phyloP scores from a whole-genome alignment of 2,329 filamentous ascomycete genomes.

The Diaporthe sp. region DNA sequence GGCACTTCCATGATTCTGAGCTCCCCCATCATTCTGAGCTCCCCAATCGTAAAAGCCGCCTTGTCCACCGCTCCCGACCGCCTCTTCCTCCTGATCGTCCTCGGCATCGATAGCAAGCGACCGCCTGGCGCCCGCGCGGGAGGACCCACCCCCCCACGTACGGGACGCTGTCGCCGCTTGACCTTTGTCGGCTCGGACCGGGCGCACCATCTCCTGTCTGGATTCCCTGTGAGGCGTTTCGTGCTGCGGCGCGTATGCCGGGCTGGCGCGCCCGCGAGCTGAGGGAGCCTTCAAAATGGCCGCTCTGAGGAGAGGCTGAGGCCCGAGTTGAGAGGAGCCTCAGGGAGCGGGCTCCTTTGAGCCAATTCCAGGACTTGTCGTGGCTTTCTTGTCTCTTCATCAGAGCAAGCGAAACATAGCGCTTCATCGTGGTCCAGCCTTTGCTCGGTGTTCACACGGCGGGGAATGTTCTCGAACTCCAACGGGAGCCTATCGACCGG shows the following conservation, averaged over 20 bases:
- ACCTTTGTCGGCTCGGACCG: background rate
- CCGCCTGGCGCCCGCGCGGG: background rate
- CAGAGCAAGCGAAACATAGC: background rate
- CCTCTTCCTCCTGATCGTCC: background rate
- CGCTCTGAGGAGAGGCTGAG: background rate
- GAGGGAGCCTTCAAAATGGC: background rate
- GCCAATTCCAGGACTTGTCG: too few relatives aligned
- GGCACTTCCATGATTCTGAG: too few relatives aligned
- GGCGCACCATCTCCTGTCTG: background rate
- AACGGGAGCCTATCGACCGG: conserved; percentile 63
- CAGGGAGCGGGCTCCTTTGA: too few relatives aligned
- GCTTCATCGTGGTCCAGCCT: background rate
- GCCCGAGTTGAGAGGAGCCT: too few relatives aligned
- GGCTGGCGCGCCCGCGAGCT: background rate
- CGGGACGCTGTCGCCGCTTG: background rate
- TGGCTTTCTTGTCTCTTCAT: background rate
- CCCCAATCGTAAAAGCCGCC: background rate
- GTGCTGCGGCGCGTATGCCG: background rate
- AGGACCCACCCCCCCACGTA: background rate
- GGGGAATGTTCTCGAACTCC: conserved; percentile 54
- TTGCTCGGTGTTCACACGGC: conserved; percentile 47
- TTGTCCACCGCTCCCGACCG: background rate
- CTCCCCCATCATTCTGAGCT: background rate
- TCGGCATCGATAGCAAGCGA: background rate
- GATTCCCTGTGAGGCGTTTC: background rate